These are phyloP conservation scores for Aspergillus saccharolyticus DNA, from an alignment of 495 filamentous ascomycete genomes.

Conservation along the genomic window DNA sequence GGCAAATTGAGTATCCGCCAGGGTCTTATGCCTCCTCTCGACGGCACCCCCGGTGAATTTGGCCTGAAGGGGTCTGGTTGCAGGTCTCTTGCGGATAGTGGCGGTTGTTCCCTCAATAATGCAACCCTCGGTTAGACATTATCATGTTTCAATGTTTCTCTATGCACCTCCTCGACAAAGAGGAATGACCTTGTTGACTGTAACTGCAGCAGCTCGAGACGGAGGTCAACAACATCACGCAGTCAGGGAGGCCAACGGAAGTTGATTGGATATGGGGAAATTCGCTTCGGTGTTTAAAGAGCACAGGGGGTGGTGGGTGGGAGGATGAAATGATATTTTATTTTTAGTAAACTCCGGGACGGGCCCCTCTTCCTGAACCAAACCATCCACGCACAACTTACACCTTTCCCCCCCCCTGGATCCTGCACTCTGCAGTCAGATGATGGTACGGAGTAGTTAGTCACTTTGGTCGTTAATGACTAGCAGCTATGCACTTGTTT, in stretches of 20 bases:
- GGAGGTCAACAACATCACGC: not conserved
- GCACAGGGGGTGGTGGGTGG: too few relatives aligned
- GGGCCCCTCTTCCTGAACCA: not conserved
- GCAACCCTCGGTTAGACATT: too few relatives aligned
- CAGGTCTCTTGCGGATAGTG: not conserved
- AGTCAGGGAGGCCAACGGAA: not conserved
- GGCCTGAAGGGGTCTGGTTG: not conserved
- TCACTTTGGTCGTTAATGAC: too few relatives aligned
- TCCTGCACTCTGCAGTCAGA: not conserved
- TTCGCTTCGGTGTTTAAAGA: too few relatives aligned
- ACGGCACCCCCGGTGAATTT: not conserved
- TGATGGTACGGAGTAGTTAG: not conserved
- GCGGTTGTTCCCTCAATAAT: too few relatives aligned
- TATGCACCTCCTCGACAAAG: not conserved
- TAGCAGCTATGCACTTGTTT: too few relatives aligned
- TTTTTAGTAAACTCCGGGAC: not conserved
- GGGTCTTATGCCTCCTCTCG: not conserved
- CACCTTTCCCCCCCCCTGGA: not conserved
- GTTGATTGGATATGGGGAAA: too few relatives aligned
- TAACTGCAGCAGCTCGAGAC: not conserved
- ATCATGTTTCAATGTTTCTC: too few relatives aligned
- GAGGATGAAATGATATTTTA: not conserved
- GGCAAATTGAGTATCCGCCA: not conserved
- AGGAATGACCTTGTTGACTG: not conserved
- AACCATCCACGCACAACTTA: too few relatives aligned